Evolutionary conservation across 2,329 filamentous ascomycete genomes (phyloP), one percentile per base, ranked within the genome.

Genomic region (Shiraia bambusicola): DNA sequence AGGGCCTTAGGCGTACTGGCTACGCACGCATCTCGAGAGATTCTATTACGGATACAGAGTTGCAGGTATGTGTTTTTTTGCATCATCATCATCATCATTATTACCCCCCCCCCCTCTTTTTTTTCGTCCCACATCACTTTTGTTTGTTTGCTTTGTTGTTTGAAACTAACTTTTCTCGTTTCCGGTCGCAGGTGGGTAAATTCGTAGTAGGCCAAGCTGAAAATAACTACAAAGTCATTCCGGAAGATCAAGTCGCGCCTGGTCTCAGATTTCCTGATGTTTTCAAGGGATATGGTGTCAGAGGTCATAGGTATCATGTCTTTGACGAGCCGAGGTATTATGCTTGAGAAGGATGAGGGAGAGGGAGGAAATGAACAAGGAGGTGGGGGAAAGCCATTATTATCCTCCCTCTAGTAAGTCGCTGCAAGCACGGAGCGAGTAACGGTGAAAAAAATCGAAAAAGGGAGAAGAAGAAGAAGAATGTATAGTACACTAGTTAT

Each of bases 11-110:
- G 70, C 80, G 92, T 48, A 85, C 87, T 0, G 92, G 89, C 1
- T 98, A 98, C 66, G 93, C 93, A 3, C 78, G 93, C 39, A 85
- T 98, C 37, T 92, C 86, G 59, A 79, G 93, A 57, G 84, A 84
- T 56, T 94, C 88, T 2, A 97, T 98, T 56, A 98, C 93, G 10
- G 93, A 98, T 66, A 98, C 93, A 2, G 93, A 98, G 72, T 77
- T 98, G 40, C 93, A 98, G 76, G 87, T 83, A 73, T 61, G 74
- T 60, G n/a, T n/a, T n/a, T 22, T 34, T 5, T 4, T 8, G 19
- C 19, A 22, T 22, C 19, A n/a, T n/a, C n/a, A n/a, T n/a, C n/a
- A n/a, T n/a, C n/a, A n/a, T n/a, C n/a, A n/a, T n/a, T n/a, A n/a
- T n/a, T n/a, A 14, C 28, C 19, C 16, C 24, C 19, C 11, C 24